Percentiles rank a stretch among this genome's conserved stretches.
These are phyloP conservation scores for Beauveria australis DNA, from an alignment of 2,329 filamentous ascomycete species.

Conservation along the genomic window DNA sequence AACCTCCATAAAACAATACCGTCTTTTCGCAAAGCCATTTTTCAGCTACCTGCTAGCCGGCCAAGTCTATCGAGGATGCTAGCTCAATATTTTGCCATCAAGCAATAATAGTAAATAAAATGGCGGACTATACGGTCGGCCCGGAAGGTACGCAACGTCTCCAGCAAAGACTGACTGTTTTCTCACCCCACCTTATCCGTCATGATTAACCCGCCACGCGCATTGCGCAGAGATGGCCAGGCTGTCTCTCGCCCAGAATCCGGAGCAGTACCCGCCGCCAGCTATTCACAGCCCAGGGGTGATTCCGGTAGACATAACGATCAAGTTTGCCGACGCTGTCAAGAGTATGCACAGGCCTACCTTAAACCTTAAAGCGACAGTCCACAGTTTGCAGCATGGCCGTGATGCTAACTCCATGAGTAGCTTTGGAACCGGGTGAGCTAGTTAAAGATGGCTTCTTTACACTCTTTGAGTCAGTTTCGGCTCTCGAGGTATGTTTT, in stretches of 20 bases:
- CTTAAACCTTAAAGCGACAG: neutral
- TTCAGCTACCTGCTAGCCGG: neutral
- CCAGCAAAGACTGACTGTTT: neutral
- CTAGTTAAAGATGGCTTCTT: constrained; percentile 92
- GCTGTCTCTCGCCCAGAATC: constrained; percentile 31
- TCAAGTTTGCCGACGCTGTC: constrained; percentile 44
- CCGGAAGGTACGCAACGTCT: constrained; percentile 25
- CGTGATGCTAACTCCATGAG: constrained; percentile 18
- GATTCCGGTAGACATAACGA: constrained; percentile 50
- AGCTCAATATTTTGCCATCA: neutral
- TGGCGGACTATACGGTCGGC: constrained; percentile 28
- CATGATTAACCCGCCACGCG: constrained; percentile 2
- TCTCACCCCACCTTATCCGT: neutral
- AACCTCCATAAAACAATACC: constrained; percentile 4
- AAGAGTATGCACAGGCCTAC: constrained; percentile 35
- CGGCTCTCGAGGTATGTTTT: constrained; percentile 60
- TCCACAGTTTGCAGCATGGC: constrained; percentile 1
- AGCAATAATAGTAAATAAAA: constrained; percentile 13
- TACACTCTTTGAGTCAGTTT: constrained; percentile 89
- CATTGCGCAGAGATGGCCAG: constrained; percentile 30
- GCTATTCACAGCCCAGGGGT: constrained; percentile 40
- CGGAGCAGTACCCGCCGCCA: constrained; percentile 29
- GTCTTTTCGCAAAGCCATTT: neutral
- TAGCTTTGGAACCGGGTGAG: constrained; percentile 70
- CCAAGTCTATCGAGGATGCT: constrained; percentile 8